Evolutionary conservation across 441 rosid genomes (phyloP).

Genomic region (Codiaeum variegatum): DNA sequence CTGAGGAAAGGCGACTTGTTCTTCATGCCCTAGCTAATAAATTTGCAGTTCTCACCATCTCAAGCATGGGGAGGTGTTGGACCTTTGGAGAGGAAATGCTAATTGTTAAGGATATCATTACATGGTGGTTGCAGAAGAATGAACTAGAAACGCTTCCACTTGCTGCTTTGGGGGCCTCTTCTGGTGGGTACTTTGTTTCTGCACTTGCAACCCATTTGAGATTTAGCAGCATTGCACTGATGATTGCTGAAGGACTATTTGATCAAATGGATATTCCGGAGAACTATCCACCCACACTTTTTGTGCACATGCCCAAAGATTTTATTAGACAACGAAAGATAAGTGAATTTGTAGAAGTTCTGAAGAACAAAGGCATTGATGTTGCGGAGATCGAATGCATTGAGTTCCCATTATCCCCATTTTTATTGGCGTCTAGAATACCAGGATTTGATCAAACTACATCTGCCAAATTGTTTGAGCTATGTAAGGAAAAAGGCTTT

Average conservation of each 20-base stretch:
- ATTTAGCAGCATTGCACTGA: conserved; percentile 68
- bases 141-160: conserved; percentile 67
- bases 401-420: conserved; percentile 52
- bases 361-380: conserved; percentile 61
- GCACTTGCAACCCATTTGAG: conserved; percentile 51
- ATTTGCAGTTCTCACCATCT: conserved; percentile 63
- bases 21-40: conserved; percentile 54
- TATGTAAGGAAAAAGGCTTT: conserved; percentile 53
- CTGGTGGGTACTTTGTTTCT: conserved; percentile 88
- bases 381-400: conserved; percentile 72
- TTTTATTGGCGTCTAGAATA: conserved; percentile 59
- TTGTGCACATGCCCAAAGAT: conserved; percentile 93
- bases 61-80: conserved; percentile 76
- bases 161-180: conserved; percentile 88
- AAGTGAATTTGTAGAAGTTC: conserved; percentile 41
- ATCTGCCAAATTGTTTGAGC: conserved; percentile 50
- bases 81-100: conserved; percentile 50
- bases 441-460: conserved; percentile 43
- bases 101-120: conserved; percentile 46
- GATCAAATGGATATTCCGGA: conserved; percentile 46
- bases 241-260: conserved; percentile 83
- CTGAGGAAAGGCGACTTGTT: conserved; percentile 71
- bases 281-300: conserved; percentile 75
- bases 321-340: conserved; percentile 57
- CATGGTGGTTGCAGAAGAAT: conserved; percentile 50